Percentiles rank a stretch among this genome's conserved stretches.
These are phyloP conservation scores for Penicillium sp. DNA, from an alignment of 2,329 filamentous ascomycete genomes.

Conservation along the genomic window DNA sequence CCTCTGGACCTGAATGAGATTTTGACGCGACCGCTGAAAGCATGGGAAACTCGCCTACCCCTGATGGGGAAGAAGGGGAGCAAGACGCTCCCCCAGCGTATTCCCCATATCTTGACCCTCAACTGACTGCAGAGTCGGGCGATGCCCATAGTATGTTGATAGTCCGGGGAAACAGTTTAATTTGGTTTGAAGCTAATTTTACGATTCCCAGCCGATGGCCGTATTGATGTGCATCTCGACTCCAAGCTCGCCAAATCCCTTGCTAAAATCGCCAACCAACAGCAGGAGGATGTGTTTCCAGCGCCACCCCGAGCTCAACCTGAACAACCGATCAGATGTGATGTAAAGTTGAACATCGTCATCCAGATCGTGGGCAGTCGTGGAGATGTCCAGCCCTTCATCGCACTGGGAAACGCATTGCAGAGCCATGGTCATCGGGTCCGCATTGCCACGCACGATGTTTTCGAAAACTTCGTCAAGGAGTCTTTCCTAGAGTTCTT, in stretches of 20 bases:
- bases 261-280: slow-evolving; percentile 23
- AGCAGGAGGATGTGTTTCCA: slow-evolving; percentile 19
- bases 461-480: slow-evolving; percentile 57
- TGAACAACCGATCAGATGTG: slow-evolving; percentile 4
- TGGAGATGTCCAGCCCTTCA: slow-evolving; percentile 62
- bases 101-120: slow-evolving; percentile 12
- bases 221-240: slow-evolving; percentile 26
- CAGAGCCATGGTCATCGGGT: slow-evolving; percentile 57
- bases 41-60: slow-evolving; percentile 10
- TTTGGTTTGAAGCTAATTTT: not conserved
- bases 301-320: slow-evolving; percentile 16
- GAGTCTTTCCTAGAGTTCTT: slow-evolving; percentile 59
- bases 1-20: not conserved
- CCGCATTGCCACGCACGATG: slow-evolving; percentile 58
- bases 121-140: slow-evolving; percentile 17
- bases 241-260: slow-evolving; percentile 26
- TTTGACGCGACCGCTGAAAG: not conserved
- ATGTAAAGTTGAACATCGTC: slow-evolving; percentile 52
- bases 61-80: not conserved
- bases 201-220: slow-evolving; percentile 19
- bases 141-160: slow-evolving; percentile 12
- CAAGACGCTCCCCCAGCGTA: slow-evolving; percentile 8
- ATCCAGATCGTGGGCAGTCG: slow-evolving; percentile 60
- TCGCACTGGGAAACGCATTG: slow-evolving; percentile 57
- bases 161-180: not conserved